Evolutionary conservation across 2,329 filamentous ascomycete species (phyloP).

Genomic region (Ophiostoma sp.): DNA sequence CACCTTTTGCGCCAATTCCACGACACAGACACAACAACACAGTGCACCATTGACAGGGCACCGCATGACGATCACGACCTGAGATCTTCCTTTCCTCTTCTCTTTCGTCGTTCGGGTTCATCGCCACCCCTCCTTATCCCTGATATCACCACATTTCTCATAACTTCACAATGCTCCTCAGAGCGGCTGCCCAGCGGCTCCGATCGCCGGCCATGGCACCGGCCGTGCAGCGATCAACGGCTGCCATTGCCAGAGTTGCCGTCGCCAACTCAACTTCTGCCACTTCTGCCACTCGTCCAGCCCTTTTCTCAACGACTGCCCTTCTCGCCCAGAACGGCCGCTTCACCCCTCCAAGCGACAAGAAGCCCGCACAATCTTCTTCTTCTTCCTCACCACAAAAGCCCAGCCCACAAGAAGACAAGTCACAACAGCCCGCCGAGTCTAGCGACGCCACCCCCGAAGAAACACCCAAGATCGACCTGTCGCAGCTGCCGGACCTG

Average conservation of each 20-base stretch:
- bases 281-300: background rate
- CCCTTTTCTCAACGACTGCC: slow-evolving; percentile 20
- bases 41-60: background rate
- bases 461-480: slow-evolving; percentile 46
- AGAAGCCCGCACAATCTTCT: background rate
- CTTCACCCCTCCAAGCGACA: background rate
- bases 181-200: slow-evolving; percentile 27
- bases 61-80: background rate
- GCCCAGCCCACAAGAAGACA: background rate
- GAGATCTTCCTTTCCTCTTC: too few species aligned
- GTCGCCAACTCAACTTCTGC: background rate
- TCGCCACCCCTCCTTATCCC: background rate
- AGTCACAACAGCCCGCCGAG: slow-evolving; percentile 26
- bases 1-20: background rate
- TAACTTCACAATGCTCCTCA: slow-evolving; percentile 26
- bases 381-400: background rate
- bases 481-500: slow-evolving; percentile 78
- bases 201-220: slow-evolving; percentile 24
- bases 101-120: background rate
- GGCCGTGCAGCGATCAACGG: background rate
- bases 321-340: slow-evolving; percentile 15
- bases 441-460: slow-evolving; percentile 34
- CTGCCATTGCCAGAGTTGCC: background rate
- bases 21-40: background rate
- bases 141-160: background rate